phyloP scores from a whole-genome alignment of 371 early-diverging fungal genomes.

The Mucor irregularis region DNA sequence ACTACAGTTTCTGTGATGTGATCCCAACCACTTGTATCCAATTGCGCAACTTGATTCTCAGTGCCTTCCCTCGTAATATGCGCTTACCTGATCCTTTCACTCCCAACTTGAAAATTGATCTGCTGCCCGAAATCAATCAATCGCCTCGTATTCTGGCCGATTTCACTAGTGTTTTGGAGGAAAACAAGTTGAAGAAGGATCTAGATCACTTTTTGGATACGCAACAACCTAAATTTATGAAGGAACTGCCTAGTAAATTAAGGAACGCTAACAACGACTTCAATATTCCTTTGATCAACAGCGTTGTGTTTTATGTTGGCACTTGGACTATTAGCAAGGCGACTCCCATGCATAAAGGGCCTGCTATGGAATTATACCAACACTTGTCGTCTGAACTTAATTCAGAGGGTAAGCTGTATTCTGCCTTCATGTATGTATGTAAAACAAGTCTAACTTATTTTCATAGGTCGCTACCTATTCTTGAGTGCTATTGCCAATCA shows the following conservation, averaged over 20 bases:
- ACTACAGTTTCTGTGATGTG: conserved; percentile 88
- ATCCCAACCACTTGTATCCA: conserved; percentile 94
- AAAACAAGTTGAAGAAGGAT: conserved; percentile 59
- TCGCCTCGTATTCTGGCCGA: conserved; percentile 87
- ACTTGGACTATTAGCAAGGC: conserved; percentile 70
- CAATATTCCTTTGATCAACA: conserved; percentile 79
- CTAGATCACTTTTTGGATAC: conserved; percentile 74
- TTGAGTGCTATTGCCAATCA: conserved; percentile 95
- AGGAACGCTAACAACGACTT: conserved; percentile 38
- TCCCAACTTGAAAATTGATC: conserved; percentile 90
- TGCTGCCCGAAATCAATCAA: conserved; percentile 81
- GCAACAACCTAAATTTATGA: conserved; percentile 3
- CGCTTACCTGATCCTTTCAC: conserved; percentile 96
- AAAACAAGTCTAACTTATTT: conserved; percentile 50
- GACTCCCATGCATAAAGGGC: conserved; percentile 66
- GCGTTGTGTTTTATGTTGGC: conserved; percentile 87
- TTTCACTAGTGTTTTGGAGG: conserved; percentile 61
- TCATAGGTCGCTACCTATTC: conserved; percentile 70
- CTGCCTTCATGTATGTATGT: too few relatives aligned
- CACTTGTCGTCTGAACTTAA: conserved; percentile 76
- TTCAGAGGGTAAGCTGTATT: conserved; percentile 73
- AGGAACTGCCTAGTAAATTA: neutral
- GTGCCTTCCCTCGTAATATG: conserved; percentile 94
- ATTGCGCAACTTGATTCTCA: conserved; percentile 90
- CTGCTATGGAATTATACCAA: conserved; percentile 84